A percentile compares a stretch with the other conserved stretches of the same genome.
Conservation (phyloP, 2,329 filamentous ascomycete genomes). For the Ascochyta lentis region DNA sequence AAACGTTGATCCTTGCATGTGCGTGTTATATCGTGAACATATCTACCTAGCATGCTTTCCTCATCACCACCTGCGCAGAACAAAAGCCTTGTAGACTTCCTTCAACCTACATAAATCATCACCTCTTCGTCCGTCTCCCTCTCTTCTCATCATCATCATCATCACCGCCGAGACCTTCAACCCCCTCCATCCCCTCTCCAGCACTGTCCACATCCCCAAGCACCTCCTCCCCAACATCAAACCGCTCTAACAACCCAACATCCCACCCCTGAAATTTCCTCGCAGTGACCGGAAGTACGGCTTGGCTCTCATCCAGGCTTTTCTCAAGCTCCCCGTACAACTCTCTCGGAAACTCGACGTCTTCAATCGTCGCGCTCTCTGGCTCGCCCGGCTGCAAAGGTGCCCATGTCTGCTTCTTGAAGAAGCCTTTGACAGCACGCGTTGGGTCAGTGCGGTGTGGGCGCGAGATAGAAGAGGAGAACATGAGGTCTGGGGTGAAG, state of each 20-base stretch:
- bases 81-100: no score
- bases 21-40: no score
- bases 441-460: conserved; percentile 45
- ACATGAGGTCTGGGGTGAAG: conserved; percentile 65
- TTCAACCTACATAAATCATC: not conserved
- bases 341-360: conserved; percentile 58
- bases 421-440: conserved; percentile 66
- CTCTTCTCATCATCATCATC: conserved; percentile 1
- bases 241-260: conserved; percentile 68
- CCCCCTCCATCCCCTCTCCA: not conserved
- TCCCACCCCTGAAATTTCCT: conserved; percentile 70
- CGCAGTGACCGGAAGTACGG: conserved; percentile 62
- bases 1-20: no score
- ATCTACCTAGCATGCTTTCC: no score
- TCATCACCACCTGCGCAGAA: no score
- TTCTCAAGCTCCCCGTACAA: conserved; percentile 57
- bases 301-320: conserved; percentile 58
- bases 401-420: conserved; percentile 47
- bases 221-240: conserved; percentile 41
- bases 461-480: conserved; percentile 55
- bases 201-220: conserved; percentile 1
- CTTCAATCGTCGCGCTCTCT: conserved; percentile 56
- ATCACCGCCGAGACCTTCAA: not conserved
- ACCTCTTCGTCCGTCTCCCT: conserved; percentile 3
- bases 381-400: conserved; percentile 38